Evolutionary conservation across 2,329 filamentous ascomycete species (phyloP).

Genomic region (Ustulina deusta): DNA sequence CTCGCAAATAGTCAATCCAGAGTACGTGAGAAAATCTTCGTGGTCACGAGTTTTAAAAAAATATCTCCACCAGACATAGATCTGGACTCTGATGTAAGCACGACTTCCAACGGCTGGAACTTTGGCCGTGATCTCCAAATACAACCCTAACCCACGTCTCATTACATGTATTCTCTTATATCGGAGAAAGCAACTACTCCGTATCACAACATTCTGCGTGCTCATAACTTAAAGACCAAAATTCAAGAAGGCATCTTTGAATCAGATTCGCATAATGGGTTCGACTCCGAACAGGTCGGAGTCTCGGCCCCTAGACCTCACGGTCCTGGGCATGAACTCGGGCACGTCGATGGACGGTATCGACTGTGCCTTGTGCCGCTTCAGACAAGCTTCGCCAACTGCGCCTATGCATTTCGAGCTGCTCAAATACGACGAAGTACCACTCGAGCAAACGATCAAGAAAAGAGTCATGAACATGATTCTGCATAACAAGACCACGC

Average conservation of each 20-base stretch:
- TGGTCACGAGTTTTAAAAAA: background rate
- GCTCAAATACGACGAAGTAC: conserved; percentile 68
- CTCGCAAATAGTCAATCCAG: conserved; percentile 42
- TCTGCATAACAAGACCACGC: conserved; percentile 63
- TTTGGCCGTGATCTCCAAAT: conserved; percentile 11
- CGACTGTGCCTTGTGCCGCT: conserved; percentile 69
- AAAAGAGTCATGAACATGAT: conserved; percentile 69
- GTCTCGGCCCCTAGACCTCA: conserved; percentile 58
- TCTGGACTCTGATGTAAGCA: too few relatives aligned
- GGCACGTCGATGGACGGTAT: conserved; percentile 69
- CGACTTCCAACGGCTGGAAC: background rate
- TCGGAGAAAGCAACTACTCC: background rate
- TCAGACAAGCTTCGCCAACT: conserved; percentile 64
- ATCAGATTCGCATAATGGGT: conserved; percentile 16
- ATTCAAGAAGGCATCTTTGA: background rate
- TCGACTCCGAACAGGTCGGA: background rate
- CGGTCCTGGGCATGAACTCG: conserved; percentile 66
- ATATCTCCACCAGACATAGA: too few relatives aligned
- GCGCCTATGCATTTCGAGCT: conserved; percentile 67
- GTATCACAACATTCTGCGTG: background rate
- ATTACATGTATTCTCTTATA: conserved; percentile 7
- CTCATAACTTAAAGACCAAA: background rate
- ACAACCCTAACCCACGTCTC: conserved; percentile 1
- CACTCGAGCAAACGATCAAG: conserved; percentile 65
- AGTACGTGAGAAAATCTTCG: background rate